Conservation (phyloP, 2,329 filamentous ascomycete genomes). For the Zasmidium cellare region DNA sequence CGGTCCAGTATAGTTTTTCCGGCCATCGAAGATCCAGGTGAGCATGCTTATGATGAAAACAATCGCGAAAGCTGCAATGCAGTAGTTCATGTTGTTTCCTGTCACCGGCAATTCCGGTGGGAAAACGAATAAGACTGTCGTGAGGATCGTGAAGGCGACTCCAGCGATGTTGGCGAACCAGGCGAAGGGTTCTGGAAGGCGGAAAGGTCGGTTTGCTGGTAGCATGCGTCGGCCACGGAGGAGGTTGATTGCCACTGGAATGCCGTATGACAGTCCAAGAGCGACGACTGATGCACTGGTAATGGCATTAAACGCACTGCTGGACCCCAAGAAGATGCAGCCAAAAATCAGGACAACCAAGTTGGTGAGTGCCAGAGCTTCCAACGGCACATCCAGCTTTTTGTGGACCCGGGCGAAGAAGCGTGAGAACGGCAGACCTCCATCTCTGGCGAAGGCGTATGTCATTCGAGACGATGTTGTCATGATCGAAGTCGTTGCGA, state of each 20-base stretch:
- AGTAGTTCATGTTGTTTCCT: slow-evolving; percentile 68
- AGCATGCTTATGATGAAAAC: slow-evolving; percentile 58
- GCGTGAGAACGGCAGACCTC: slow-evolving; percentile 35
- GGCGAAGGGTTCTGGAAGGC: slow-evolving; percentile 54
- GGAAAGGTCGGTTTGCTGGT: slow-evolving; percentile 57
- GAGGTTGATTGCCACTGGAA: slow-evolving; percentile 70
- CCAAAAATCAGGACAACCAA: slow-evolving; percentile 37
- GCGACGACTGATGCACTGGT: slow-evolving; percentile 62
- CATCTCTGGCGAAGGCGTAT: slow-evolving; percentile 38
- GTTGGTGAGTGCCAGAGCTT: slow-evolving; percentile 34
- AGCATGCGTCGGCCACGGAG: slow-evolving; percentile 65
- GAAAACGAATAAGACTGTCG: slow-evolving; percentile 73
- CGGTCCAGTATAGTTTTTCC: slow-evolving; percentile 61
- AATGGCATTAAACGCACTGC: slow-evolving; percentile 40
- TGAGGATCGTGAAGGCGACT: slow-evolving; percentile 66
- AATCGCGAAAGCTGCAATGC: slow-evolving; percentile 58
- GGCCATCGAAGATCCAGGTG: slow-evolving; percentile 62
- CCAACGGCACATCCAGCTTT: slow-evolving; percentile 36
- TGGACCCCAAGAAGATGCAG: slow-evolving; percentile 39
- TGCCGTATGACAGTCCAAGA: slow-evolving; percentile 70
- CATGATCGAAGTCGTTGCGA: slow-evolving; percentile 38
- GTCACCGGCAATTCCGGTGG: slow-evolving; percentile 67
- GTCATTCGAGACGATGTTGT: slow-evolving; percentile 40
- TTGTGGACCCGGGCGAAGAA: slow-evolving; percentile 37
- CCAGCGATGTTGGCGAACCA: slow-evolving; percentile 63